Evolutionary conservation across 352 stramenopile genomes (phyloP).

Genomic region (Pythium pyrilobum): DNA sequence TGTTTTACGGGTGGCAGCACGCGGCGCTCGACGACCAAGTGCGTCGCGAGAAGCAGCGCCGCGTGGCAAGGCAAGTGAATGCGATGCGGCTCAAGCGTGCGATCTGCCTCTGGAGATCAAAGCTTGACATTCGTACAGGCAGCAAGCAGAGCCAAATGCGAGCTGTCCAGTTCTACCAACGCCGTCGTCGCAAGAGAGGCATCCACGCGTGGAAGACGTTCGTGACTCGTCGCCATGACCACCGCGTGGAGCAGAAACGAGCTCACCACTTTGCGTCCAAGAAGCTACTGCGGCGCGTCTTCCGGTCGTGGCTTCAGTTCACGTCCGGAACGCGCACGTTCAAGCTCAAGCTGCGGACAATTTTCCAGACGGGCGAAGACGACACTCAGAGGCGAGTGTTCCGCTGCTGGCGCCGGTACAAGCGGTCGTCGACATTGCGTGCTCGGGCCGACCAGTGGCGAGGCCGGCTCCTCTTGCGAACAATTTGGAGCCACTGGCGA

Average conservation of each 20-base stretch:
- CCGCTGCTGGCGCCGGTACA: slow-evolving; percentile 10
- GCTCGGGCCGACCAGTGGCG: background rate
- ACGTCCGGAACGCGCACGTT: slow-evolving; percentile 1
- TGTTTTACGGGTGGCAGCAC: slow-evolving; percentile 14
- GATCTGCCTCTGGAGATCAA: background rate
- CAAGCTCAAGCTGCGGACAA: slow-evolving; percentile 4
- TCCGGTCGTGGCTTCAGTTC: slow-evolving; percentile 1
- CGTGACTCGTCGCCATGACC: background rate
- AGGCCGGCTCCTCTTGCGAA: background rate
- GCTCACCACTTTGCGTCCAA: background rate
- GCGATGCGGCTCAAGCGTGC: background rate
- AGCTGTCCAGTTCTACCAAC: background rate
- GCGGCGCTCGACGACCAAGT: background rate
- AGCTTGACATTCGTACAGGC: background rate
- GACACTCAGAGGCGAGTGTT: background rate
- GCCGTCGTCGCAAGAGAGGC: background rate
- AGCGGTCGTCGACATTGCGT: background rate
- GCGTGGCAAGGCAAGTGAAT: background rate
- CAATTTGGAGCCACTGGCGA: slow-evolving; percentile 5
- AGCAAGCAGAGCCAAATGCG: background rate
- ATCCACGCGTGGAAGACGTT: background rate
- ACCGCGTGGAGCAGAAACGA: background rate
- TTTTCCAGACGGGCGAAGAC: slow-evolving; percentile 10
- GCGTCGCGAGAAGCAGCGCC: background rate
- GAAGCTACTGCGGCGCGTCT: background rate